A percentile compares a stretch with the other conserved stretches of the same genome.
Evolutionary conservation across 2,329 filamentous ascomycete species (phyloP).

Genomic region (Lachnellula suecica): DNA sequence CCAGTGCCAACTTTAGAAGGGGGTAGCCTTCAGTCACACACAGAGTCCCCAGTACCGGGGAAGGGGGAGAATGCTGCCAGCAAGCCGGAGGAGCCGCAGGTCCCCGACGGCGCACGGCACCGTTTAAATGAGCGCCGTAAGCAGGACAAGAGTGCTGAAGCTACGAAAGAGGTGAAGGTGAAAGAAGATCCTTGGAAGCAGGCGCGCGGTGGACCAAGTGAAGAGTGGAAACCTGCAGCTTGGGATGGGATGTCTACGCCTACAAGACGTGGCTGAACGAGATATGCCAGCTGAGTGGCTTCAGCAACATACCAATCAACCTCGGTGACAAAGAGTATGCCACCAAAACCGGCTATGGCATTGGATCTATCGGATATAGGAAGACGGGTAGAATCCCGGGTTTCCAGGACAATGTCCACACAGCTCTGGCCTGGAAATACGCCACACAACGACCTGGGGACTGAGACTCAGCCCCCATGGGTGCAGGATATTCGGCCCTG

Average conservation of each 20-base stretch:
- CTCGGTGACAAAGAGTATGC: too few species aligned
- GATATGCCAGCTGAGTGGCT: too few species aligned
- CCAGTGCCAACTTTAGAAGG: slow-evolving; percentile 27
- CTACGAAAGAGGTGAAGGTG: slow-evolving; percentile 18
- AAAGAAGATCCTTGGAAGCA: slow-evolving; percentile 56
- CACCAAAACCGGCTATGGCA: too few species aligned
- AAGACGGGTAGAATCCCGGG: too few species aligned
- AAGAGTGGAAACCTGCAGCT: slow-evolving; percentile 50
- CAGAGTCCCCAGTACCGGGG: not conserved
- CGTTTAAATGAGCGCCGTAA: not conserved
- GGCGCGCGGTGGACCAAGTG: slow-evolving; percentile 54
- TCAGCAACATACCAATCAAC: too few species aligned
- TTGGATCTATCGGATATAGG: too few species aligned
- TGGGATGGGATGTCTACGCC: slow-evolving; percentile 43
- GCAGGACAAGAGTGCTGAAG: too few species aligned
- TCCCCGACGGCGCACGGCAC: not conserved
- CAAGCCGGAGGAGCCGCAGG: not conserved
- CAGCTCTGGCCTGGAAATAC: too few species aligned
- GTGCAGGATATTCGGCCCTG: too few species aligned
- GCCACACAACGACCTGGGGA: too few species aligned
- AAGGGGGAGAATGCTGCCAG: not conserved
- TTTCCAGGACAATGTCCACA: too few species aligned
- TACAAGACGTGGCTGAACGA: not conserved
- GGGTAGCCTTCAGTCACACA: slow-evolving; percentile 16
- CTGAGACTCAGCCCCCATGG: too few species aligned